Evolutionary conservation across 306 rosid genomes (phyloP), one percentile per base, ranked within the genome.

Genomic region (Castanea crenata): DNA sequence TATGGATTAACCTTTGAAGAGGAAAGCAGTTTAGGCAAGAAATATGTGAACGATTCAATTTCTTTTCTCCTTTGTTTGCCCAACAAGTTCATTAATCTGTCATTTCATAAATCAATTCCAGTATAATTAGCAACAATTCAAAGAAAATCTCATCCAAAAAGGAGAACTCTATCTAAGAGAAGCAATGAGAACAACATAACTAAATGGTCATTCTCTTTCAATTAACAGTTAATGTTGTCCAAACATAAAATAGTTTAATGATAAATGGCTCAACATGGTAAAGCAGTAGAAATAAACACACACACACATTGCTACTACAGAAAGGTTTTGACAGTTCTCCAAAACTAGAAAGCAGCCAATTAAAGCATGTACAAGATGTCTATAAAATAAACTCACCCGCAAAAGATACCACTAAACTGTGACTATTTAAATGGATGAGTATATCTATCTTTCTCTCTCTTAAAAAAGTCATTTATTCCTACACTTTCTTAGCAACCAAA

Each of bases 21-120:
- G 27, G 91, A 90, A 19, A 82, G 74, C 85, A 88, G 85, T 38
- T 85, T 86, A 6, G 93, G 91, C 76, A 95, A 81, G 74, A 88
- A 83, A 72, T 46, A 68, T 0, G 90, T 69, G 84, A 95, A 95
- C 46, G 93, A 82, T 57, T 84, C 85, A 13, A 91, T 82, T 79
- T 89, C 89, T 78, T 81, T 77, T 71, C 80, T 87, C 56, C 90
- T 91, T 15, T 55, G 93, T 91, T 87, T 86, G 81, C 79, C 49
- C 93, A 38, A 90, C 96, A 68, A 95, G 89, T 80, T 90, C 94
- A 76, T 95, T 97, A 81, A 93, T 84, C 99, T 93, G 86, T 55
- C 78, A 87, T 69, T 41, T 71, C 81, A 81, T 29, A 68, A 25
- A 80, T 57, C 29, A 69, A 79, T 73, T 35, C 71, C 73, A 7